Evolutionary conservation across 2,329 filamentous ascomycete species (phyloP).

Genomic region (Fusarium beomiforme): DNA sequence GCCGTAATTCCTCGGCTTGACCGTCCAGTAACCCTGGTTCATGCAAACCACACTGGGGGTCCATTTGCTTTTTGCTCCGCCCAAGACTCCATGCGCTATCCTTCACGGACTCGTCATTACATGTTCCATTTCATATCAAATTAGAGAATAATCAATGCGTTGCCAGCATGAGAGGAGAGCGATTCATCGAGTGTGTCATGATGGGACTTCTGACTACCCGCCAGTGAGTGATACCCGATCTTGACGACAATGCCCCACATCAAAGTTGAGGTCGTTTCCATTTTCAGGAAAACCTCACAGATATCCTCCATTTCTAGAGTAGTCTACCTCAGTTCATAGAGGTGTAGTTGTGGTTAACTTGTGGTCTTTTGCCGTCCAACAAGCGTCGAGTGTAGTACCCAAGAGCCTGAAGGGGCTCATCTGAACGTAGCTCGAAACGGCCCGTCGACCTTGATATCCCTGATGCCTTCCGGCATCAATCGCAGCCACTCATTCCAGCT

Average conservation of each 20-base stretch:
- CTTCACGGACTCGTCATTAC: slow-evolving; percentile 39
- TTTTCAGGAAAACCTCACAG: slow-evolving; percentile 27
- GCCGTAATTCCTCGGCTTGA: slow-evolving; percentile 20
- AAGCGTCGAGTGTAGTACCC: not conserved
- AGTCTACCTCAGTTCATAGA: slow-evolving; percentile 21
- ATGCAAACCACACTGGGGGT: slow-evolving; percentile 26
- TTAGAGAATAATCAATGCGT: slow-evolving; percentile 19
- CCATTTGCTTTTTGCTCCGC: slow-evolving; percentile 33
- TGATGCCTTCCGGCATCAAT: slow-evolving; percentile 66
- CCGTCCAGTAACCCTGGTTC: slow-evolving; percentile 27
- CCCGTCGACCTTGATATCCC: slow-evolving; percentile 65
- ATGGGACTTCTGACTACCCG: slow-evolving; percentile 4
- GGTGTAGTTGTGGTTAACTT: not conserved
- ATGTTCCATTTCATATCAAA: slow-evolving; percentile 26
- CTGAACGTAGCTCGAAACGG: slow-evolving; percentile 51
- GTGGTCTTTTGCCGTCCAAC: slow-evolving; percentile 1
- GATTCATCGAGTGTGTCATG: slow-evolving; percentile 7
- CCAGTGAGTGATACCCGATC: not conserved
- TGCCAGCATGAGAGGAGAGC: slow-evolving; percentile 21
- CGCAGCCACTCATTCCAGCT: slow-evolving; percentile 68
- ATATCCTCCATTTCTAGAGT: slow-evolving; percentile 10
- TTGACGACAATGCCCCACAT: not conserved
- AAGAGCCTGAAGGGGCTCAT: slow-evolving; percentile 15
- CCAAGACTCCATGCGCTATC: slow-evolving; percentile 38
- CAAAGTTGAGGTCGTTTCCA: slow-evolving; percentile 15